These are phyloP conservation scores for Arthrinium phaeospermum DNA, from an alignment of 2,329 filamentous ascomycete species.

Conservation along the genomic window DNA sequence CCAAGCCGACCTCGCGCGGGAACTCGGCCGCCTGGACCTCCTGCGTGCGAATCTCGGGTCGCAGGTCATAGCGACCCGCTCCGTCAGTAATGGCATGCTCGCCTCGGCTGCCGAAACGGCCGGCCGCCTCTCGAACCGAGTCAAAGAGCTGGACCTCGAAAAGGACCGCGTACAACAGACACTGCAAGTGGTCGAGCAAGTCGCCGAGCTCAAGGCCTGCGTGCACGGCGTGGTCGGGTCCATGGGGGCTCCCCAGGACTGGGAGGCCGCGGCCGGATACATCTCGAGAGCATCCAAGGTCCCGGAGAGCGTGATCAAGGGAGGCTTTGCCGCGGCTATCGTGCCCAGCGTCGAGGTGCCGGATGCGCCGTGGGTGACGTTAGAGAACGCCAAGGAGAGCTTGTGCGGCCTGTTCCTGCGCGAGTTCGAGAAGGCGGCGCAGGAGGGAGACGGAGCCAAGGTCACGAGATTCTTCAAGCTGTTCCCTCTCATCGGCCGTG, in stretches of 20 bases:
- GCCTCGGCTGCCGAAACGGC: constrained; percentile 85
- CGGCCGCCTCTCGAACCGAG: constrained; percentile 81
- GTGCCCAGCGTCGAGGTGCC: constrained; percentile 96
- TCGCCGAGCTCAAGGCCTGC: constrained; percentile 95
- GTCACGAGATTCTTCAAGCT: constrained; percentile 98
- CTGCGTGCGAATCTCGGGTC: constrained; percentile 86
- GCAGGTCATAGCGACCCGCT: constrained; percentile 82
- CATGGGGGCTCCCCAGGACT: constrained; percentile 98
- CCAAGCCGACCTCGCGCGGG: constrained; percentile 84
- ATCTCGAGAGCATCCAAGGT: constrained; percentile 82
- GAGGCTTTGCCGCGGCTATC: constrained; percentile 87
- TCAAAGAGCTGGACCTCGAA: constrained; percentile 87
- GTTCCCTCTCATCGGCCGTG: constrained; percentile 89
- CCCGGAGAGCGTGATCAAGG: constrained; percentile 78
- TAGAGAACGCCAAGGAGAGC: constrained; percentile 86
- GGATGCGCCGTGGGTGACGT: constrained; percentile 84
- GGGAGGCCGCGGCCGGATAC: constrained; percentile 94
- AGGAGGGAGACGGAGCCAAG: constrained; percentile 83
- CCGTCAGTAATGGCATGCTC: constrained; percentile 90
- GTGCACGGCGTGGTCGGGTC: constrained; percentile 92
- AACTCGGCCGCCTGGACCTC: constrained; percentile 85
- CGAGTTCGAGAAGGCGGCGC: constrained; percentile 92
- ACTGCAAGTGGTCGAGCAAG: constrained; percentile 90
- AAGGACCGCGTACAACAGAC: constrained; percentile 92
- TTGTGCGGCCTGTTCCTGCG: constrained; percentile 88